Evolutionary conservation across 352 stramenopile species (phyloP).

Genomic region (Phytopythium ostracodes): DNA sequence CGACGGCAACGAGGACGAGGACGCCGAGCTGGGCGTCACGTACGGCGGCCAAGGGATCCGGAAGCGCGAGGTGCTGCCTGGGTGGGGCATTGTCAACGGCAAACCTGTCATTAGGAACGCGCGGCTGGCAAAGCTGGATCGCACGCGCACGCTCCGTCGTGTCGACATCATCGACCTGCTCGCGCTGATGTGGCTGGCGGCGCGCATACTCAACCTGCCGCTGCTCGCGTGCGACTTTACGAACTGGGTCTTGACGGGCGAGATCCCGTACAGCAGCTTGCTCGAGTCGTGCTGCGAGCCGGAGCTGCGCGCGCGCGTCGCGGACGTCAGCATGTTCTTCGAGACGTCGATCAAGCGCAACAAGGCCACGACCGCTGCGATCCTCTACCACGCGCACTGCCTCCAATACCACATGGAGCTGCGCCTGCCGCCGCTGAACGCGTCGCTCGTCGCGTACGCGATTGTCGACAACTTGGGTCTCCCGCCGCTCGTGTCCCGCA

Average conservation of each 20-base stretch:
- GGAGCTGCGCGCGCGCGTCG: conserved; percentile 42
- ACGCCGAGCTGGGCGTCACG: not conserved
- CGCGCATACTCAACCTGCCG: conserved; percentile 58
- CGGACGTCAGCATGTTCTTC: conserved; percentile 56
- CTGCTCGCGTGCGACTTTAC: conserved; percentile 59
- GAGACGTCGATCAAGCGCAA: conserved; percentile 37
- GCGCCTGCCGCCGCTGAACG: conserved; percentile 65
- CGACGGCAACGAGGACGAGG: conserved; percentile 6
- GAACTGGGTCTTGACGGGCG: conserved; percentile 52
- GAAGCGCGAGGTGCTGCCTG: not conserved
- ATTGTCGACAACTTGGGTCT: conserved; percentile 56
- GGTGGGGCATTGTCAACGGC: not conserved
- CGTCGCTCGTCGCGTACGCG: conserved; percentile 42
- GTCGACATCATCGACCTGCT: conserved; percentile 60
- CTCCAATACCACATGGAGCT: conserved; percentile 74
- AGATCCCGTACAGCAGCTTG: conserved; percentile 64
- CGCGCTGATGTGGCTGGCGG: conserved; percentile 55
- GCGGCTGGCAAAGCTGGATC: not conserved
- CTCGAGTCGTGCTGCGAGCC: conserved; percentile 38
- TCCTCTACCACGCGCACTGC: conserved; percentile 51
- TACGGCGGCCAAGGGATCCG: not conserved
- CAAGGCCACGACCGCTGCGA: conserved; percentile 26
- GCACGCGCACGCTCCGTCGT: conserved; percentile 22
- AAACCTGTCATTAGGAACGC: not conserved
- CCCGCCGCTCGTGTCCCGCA: conserved; percentile 49